Percentiles rank a stretch among this genome's conserved stretches.
These are phyloP conservation scores for Agastache rugosa DNA, from an alignment of 257 asterid species.

Conservation along the genomic window DNA sequence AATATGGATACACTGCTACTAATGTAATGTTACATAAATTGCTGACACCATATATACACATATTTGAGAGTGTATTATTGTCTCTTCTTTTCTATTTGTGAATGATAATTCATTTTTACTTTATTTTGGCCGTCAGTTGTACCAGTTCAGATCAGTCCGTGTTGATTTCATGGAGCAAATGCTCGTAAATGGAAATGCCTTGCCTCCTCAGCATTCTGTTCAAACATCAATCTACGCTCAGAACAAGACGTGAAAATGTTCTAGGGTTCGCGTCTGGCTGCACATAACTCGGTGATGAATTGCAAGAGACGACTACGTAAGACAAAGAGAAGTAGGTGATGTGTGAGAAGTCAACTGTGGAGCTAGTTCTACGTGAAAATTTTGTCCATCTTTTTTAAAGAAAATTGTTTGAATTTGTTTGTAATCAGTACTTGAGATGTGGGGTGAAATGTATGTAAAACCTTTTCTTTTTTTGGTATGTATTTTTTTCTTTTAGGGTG, in stretches of 20 bases:
- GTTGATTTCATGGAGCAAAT: conserved; percentile 87
- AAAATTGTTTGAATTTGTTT: conserved; percentile 9
- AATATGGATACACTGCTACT: background rate
- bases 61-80: background rate
- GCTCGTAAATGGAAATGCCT: conserved; percentile 77
- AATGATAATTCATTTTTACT: conserved; percentile 7
- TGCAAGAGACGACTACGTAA: background rate
- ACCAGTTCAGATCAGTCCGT: conserved; percentile 83
- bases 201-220: conserved; percentile 58
- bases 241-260: conserved; percentile 61
- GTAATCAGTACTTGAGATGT: conserved; percentile 18
- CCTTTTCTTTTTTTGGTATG: background rate
- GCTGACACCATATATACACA: background rate
- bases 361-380: background rate
- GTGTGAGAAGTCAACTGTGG: background rate
- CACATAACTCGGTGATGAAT: background rate
- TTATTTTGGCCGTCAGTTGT: conserved; percentile 53
- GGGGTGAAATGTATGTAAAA: conserved; percentile 27
- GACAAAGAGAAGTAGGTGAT: background rate
- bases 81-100: background rate
- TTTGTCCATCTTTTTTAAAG: background rate
- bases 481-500: too few species aligned
- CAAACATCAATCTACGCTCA: conserved; percentile 77
- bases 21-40: too few species aligned
- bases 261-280: background rate